Base-by-base conservation (phyloP, 805 yeast genomes). In the Saccharomycopsis capsularis region DNA sequence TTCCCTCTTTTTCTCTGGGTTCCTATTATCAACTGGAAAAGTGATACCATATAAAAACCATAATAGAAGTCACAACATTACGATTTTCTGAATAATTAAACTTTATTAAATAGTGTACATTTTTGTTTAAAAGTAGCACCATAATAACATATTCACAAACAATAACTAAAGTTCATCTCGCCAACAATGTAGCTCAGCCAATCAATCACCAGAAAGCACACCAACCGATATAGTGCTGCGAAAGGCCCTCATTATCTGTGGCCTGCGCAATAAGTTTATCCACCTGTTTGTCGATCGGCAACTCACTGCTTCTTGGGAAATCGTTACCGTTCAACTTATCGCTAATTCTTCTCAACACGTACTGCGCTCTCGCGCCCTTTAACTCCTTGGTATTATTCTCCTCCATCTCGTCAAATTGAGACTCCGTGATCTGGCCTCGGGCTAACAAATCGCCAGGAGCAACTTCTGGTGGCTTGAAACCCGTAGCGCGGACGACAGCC, bases 151-250 rank as follows among this genome's bases (percentile, higher is more conserved):
- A n/a, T n/a, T n/a, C n/a, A n/a, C n/a, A n/a, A n/a, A n/a, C n/a
- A n/a, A n/a, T n/a, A n/a, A n/a, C n/a, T n/a, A n/a, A n/a, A n/a
- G n/a, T n/a, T n/a, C n/a, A n/a, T n/a, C n/a, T n/a, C n/a, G n/a
- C n/a, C n/a, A n/a, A n/a, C n/a, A n/a, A n/a, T n/a, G n/a, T n/a
- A n/a, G n/a, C n/a, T n/a, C n/a, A n/a, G n/a, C n/a, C n/a, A n/a
- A n/a, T n/a, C n/a, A n/a, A n/a, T 18, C n/a, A 91, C 98, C 99
- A 93, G 77, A 91, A 93, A 1, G 98, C 86, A 68, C 99, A 93
- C 99, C 99, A 93, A 18, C 99, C 99, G 54, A 93, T 85, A 62
- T 86, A 93, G 66, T 91, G 99, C 66, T 89, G 97, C 60, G 98
- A 93, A 48, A 93, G 68, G 59, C 93, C 93, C 62, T 93, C 98